Evolutionary conservation across 257 asterid genomes (phyloP).

Genomic region (Nicotiana obtusifolia): DNA sequence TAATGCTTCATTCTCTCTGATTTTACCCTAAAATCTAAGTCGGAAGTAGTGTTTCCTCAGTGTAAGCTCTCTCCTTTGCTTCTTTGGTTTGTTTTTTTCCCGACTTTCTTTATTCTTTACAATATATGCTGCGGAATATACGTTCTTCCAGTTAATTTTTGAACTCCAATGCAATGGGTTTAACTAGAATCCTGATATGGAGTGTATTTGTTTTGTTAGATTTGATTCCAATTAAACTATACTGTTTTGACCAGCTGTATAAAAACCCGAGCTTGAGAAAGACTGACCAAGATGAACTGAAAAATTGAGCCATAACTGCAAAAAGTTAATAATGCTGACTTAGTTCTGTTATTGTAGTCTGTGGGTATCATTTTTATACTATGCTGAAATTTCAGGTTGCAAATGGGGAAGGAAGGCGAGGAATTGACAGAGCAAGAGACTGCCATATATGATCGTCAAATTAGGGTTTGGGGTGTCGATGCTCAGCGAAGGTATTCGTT

Average conservation of each 20-base stretch:
- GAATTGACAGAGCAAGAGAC: slow-evolving; percentile 96
- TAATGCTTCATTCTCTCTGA: not conserved
- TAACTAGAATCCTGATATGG: not conserved
- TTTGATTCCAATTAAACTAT: not conserved
- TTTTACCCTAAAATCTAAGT: not conserved
- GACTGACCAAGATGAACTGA: not conserved
- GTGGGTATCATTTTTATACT: not conserved
- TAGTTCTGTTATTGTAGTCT: no score
- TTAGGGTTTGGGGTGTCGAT: slow-evolving; percentile 99
- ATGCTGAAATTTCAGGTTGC: not conserved
- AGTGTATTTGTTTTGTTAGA: not conserved
- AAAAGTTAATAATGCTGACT: no score
- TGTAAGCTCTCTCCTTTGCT: not conserved
- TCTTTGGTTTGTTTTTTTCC: not conserved
- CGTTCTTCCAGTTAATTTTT: no score
- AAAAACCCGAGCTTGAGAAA: not conserved
- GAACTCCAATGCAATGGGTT: not conserved
- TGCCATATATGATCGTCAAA: slow-evolving; percentile 96
- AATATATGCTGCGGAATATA: no score
- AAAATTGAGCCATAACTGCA: not conserved
- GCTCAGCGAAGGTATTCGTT: slow-evolving; percentile 76
- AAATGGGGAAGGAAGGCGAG: not conserved
- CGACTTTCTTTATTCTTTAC: not conserved
- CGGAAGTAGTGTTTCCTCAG: not conserved
- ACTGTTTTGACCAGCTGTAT: not conserved